Evolutionary conservation across 768 basidiomycete genomes (phyloP).

Genomic region (Mycena metata): DNA sequence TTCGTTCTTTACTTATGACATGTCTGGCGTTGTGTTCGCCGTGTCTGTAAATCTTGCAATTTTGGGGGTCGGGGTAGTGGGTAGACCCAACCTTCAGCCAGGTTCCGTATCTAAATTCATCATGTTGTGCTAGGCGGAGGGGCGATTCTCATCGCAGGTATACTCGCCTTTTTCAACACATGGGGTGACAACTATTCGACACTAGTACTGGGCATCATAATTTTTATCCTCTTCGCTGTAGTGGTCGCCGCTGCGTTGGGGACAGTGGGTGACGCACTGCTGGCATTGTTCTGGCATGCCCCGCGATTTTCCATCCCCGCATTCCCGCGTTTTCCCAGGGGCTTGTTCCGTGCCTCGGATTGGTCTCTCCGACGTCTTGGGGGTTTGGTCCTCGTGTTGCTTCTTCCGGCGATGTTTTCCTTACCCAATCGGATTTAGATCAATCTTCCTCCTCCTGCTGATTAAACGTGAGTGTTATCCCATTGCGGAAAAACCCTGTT

Average conservation of each 20-base stretch:
- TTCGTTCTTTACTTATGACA: slow-evolving; percentile 1
- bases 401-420: not conserved
- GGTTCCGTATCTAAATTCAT: not conserved
- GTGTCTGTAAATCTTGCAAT: slow-evolving; percentile 2
- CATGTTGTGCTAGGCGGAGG: not conserved
- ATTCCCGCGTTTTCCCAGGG: slow-evolving; percentile 4
- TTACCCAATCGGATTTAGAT: too few species aligned
- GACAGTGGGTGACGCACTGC: too few species aligned
- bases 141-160: not conserved
- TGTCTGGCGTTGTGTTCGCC: slow-evolving; percentile 6
- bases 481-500: not conserved
- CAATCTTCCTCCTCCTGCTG: too few species aligned
- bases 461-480: slow-evolving; percentile 3
- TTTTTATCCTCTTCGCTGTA: too few species aligned
- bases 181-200: too few species aligned
- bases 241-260: too few species aligned
- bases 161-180: too few species aligned
- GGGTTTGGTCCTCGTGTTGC: not conserved
- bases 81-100: slow-evolving; percentile 1
- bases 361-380: not conserved
- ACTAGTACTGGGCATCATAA: too few species aligned
- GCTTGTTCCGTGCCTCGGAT: slow-evolving; percentile 5
- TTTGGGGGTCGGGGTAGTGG: not conserved
- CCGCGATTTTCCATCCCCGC: slow-evolving; percentile 1
- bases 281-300: too few species aligned